phyloP scores from a whole-genome alignment of 305 asterid species.

The Rubia balearica region DNA sequence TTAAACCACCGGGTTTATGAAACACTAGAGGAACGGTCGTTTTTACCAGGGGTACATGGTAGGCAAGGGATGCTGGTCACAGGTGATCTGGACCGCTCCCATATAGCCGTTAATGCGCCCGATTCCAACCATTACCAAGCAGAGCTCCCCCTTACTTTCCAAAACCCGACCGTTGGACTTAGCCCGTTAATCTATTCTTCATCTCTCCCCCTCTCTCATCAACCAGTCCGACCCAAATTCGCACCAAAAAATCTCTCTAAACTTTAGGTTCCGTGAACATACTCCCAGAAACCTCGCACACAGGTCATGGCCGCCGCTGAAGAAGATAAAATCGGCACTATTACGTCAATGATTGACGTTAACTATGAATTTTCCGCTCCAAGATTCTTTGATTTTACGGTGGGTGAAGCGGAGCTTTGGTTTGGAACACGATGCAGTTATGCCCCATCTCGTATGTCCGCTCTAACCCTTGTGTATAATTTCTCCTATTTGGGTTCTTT shows the following conservation, averaged over 20 bases:
- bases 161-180: background rate
- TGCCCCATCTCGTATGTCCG: conserved; percentile 83
- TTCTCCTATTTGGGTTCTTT: background rate
- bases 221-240: background rate
- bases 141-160: background rate
- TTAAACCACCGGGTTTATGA: too few relatives aligned
- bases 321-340: conserved; percentile 18
- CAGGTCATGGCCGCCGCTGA: conserved; percentile 37
- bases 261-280: background rate
- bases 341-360: conserved; percentile 41
- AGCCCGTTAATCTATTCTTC: background rate
- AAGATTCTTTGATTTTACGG: conserved; percentile 48
- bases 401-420: conserved; percentile 83
- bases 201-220: background rate
- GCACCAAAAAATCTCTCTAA: background rate
- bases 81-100: conserved; percentile 1
- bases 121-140: background rate
- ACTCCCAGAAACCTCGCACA: background rate
- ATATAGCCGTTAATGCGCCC: background rate
- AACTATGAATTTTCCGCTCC: conserved; percentile 81
- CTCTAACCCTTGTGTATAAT: background rate
- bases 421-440: conserved; percentile 44
- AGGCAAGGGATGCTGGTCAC: too few relatives aligned
- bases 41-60: background rate
- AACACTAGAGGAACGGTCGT: background rate